Percentiles rank a stretch among this genome's conserved stretches.
Evolutionary conservation across 2,329 filamentous ascomycete species (phyloP).

Genomic region (Monilinia fructigena): DNA sequence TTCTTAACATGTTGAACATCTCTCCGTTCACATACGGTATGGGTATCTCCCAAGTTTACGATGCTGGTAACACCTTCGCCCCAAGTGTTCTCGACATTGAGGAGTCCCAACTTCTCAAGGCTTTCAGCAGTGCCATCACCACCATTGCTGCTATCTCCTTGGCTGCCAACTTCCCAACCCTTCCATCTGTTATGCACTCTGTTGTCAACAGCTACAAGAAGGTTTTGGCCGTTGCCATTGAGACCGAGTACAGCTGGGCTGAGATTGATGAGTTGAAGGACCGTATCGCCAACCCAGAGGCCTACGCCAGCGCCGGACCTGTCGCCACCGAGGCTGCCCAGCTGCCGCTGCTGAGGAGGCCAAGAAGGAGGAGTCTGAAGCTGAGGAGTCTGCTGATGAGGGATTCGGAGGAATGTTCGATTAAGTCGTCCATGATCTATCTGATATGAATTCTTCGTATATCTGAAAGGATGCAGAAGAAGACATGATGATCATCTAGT

Average conservation of each 20-base stretch:
- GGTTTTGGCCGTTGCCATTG: constrained; percentile 80
- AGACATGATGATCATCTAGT: constrained; percentile 33
- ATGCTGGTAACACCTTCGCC: constrained; percentile 91
- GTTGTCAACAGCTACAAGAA: constrained; percentile 99
- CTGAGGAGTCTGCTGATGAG: constrained; percentile 61
- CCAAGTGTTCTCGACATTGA: constrained; percentile 85
- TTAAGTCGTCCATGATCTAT: constrained; percentile 44
- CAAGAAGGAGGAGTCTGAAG: constrained; percentile 63
- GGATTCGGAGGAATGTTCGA: constrained; percentile 80
- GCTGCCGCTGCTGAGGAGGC: constrained; percentile 53
- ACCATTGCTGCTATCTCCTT: constrained; percentile 90
- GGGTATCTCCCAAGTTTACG: constrained; percentile 94
- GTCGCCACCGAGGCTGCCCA: constrained; percentile 55
- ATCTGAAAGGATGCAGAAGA: constrained; percentile 27
- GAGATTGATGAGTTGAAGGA: constrained; percentile 98
- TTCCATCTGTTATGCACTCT: constrained; percentile 95
- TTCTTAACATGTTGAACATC: constrained; percentile 99
- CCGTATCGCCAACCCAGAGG: constrained; percentile 97
- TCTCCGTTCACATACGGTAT: constrained; percentile 99
- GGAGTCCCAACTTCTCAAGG: constrained; percentile 87
- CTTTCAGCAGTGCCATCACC: constrained; percentile 76
- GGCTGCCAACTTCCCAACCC: constrained; percentile 90
- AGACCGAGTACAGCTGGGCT: constrained; percentile 90
- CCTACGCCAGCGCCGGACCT: constrained; percentile 83
- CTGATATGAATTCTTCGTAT: constrained; percentile 31